Percentiles rank a stretch among this genome's conserved stretches.
phyloP scores from a whole-genome alignment of 2,329 filamentous ascomycete species.

The Trichoderma atroviride region DNA sequence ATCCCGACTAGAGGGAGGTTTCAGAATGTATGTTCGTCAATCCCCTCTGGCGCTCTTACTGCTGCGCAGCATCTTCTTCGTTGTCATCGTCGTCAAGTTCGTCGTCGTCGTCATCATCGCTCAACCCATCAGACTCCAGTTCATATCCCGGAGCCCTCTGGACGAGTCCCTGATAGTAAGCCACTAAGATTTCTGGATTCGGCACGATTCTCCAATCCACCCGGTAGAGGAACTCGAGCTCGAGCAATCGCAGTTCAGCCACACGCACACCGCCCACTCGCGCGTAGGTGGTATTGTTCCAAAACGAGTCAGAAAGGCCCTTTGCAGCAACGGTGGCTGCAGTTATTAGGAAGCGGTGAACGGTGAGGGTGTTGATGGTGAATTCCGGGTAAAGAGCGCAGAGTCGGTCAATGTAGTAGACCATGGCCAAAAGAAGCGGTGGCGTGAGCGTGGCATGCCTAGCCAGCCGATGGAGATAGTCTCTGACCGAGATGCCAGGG shows the following conservation, averaged over 20 bases:
- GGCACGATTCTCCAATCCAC: constrained; percentile 98
- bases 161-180: constrained; percentile 89
- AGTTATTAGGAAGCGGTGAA: constrained; percentile 95
- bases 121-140: constrained; percentile 47
- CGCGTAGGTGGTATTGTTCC: constrained; percentile 97
- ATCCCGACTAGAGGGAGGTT: not conserved
- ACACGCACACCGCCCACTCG: constrained; percentile 90
- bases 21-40: not conserved
- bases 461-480: constrained; percentile 90
- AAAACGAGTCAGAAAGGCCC: constrained; percentile 93
- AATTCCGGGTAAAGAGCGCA: constrained; percentile 92
- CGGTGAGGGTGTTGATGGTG: constrained; percentile 92
- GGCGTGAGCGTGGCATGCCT: constrained; percentile 92
- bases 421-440: constrained; percentile 95
- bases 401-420: constrained; percentile 96
- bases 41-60: not conserved
- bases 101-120: constrained; percentile 41
- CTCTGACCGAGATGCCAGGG: constrained; percentile 89
- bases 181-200: constrained; percentile 87
- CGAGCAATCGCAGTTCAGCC: constrained; percentile 84
- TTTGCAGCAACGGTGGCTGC: constrained; percentile 95
- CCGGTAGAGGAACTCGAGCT: constrained; percentile 88
- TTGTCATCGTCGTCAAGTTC: constrained; percentile 34
- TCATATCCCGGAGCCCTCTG: constrained; percentile 62
- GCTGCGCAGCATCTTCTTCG: constrained; percentile 28